Conservation (phyloP, 163 green algal species). For the Scenedesmus sp. region DNA sequence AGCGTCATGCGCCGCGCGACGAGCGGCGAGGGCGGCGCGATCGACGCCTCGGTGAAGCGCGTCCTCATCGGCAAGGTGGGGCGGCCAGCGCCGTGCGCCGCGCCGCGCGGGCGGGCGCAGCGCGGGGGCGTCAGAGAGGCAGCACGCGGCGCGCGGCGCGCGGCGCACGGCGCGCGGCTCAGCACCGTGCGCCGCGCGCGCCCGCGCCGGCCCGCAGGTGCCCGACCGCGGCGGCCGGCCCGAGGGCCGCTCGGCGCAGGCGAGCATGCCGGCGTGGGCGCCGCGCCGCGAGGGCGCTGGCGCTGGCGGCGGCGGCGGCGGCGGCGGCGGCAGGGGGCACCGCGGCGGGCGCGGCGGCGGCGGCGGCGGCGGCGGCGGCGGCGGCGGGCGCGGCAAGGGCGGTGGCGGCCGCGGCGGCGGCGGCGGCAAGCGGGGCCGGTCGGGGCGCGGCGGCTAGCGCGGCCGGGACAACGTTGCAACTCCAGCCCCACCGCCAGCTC, state of each 20-base stretch:
- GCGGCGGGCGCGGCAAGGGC: no score
- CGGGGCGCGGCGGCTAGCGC: no score
- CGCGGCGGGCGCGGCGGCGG: no score
- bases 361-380: no score
- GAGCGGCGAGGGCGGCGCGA: slow-evolving; percentile 48
- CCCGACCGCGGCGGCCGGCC: slow-evolving; percentile 28
- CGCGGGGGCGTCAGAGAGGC: no score
- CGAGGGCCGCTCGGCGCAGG: slow-evolving; percentile 7
- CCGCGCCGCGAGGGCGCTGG: neutral
- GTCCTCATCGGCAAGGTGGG: slow-evolving; percentile 68
- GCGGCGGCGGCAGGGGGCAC: neutral
- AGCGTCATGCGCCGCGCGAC: slow-evolving; percentile 48
- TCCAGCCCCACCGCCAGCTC: no score
- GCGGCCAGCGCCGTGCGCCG: no score
- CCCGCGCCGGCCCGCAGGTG: neutral
- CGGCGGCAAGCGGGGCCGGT: no score
- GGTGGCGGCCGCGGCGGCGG: no score
- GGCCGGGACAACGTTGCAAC: no score
- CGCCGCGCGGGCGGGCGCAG: neutral
- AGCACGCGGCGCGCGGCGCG: no score
- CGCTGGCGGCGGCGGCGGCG: neutral
- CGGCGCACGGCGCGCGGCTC: neutral
- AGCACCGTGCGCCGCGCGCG: neutral
- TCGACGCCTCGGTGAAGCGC: slow-evolving; percentile 61
- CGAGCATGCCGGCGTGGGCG: slow-evolving; percentile 25